Evolutionary conservation across 345 rosid species (phyloP).

Genomic region (Citrus unshiu): DNA sequence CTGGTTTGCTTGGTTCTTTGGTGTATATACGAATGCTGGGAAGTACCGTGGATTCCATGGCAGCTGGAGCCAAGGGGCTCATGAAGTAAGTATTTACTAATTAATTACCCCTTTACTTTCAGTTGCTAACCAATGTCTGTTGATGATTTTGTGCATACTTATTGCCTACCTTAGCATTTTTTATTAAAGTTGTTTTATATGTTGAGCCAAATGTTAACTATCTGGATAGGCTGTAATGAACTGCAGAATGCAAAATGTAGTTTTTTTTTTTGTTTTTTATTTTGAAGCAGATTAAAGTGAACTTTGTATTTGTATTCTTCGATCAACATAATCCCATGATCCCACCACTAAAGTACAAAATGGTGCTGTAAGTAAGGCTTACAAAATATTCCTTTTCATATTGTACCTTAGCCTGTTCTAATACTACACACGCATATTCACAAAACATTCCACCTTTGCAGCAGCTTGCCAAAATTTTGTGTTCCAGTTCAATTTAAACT

Average conservation of each 20-base stretch:
- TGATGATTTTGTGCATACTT: background rate
- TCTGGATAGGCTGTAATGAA: background rate
- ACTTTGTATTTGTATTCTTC: background rate
- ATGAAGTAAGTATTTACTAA: constrained; percentile 56
- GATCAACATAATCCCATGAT: background rate
- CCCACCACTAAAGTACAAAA: background rate
- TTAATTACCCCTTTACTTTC: background rate
- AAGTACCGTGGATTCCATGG: constrained; percentile 79
- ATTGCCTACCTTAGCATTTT: background rate
- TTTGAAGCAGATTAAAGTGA: background rate
- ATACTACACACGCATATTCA: background rate
- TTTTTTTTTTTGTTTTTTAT: background rate
- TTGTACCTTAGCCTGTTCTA: background rate
- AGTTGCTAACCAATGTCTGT: background rate
- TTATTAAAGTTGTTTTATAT: background rate
- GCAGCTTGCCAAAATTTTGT: background rate
- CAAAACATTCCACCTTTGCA: background rate
- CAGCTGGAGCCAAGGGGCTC: constrained; percentile 77
- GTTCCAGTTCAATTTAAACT: too few relatives aligned
- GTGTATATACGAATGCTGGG: constrained; percentile 87
- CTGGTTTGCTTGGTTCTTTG: constrained; percentile 76
- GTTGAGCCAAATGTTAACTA: background rate
- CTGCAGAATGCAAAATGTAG: background rate
- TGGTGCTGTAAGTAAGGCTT: background rate
- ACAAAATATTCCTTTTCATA: background rate